These are phyloP conservation scores for Didymellaceae sp. DNA, from an alignment of 2,329 filamentous ascomycete genomes.

Conservation along the genomic window DNA sequence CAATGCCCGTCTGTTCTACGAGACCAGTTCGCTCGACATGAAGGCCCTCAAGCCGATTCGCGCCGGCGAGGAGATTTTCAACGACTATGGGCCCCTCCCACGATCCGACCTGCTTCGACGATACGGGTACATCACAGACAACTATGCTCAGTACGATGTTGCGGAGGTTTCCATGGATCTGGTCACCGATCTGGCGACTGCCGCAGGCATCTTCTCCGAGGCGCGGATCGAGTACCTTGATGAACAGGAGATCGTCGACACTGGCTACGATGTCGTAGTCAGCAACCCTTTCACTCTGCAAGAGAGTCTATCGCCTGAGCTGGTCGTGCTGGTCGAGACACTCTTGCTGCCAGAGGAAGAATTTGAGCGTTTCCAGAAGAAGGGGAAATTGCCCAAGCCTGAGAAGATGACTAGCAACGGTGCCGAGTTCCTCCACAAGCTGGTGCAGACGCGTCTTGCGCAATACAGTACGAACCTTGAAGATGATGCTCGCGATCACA, in stretches of 20 bases:
- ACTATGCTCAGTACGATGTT: slow-evolving; percentile 80
- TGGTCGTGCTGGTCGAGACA: slow-evolving; percentile 53
- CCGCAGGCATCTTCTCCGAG: slow-evolving; percentile 22
- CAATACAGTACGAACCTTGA: slow-evolving; percentile 63
- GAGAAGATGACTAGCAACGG: slow-evolving; percentile 49
- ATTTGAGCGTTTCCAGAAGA: slow-evolving; percentile 51
- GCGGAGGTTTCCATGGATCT: slow-evolving; percentile 74
- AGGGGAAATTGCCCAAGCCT: slow-evolving; percentile 53
- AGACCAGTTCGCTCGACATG: slow-evolving; percentile 69
- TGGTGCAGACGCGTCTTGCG: slow-evolving; percentile 50
- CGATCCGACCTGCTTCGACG: slow-evolving; percentile 81
- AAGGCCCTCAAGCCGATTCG: slow-evolving; percentile 72
- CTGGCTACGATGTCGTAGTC: slow-evolving; percentile 67
- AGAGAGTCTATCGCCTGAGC: slow-evolving; percentile 51
- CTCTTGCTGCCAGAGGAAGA: slow-evolving; percentile 51
- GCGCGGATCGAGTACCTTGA: slow-evolving; percentile 62
- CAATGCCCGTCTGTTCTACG: slow-evolving; percentile 72
- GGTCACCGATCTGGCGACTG: slow-evolving; percentile 49
- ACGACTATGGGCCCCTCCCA: slow-evolving; percentile 86
- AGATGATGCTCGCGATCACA: slow-evolving; percentile 58
- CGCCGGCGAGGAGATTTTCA: slow-evolving; percentile 78
- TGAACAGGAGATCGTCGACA: slow-evolving; percentile 70
- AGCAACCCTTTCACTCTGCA: slow-evolving; percentile 42
- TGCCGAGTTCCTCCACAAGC: slow-evolving; percentile 47
- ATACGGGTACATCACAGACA: slow-evolving; percentile 85